Evolutionary conservation across 306 rosid genomes (phyloP), one percentile per base, ranked within the genome.

Genomic region (Pterocarpus santalinus): DNA sequence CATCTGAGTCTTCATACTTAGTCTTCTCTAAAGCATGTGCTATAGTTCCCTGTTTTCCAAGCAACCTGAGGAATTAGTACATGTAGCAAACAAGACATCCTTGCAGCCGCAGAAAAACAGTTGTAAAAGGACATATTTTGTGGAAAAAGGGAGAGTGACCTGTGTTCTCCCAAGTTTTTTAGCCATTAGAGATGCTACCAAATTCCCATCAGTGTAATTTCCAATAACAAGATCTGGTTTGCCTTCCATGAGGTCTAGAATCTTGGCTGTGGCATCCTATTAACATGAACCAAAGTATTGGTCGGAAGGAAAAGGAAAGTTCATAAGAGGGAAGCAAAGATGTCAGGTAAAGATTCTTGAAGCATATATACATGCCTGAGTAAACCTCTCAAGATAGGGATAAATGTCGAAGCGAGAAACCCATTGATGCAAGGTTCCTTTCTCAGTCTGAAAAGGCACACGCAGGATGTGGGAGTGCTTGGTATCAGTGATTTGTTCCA

Each of bases 21-120:
- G 95, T 89, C 84, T 94, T 94, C 87, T 94, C 97, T 79, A 94
- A 88, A 80, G 97, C 97, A 78, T 94, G 98, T 41, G 98, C 98
- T 80, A 92, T 92, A 39, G 97, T 95, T 75, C 87, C 98, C 97
- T 94, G 75, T 44, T 73, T 80, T 83, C 47, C 62, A 70, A 78
- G 11, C 68, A 52, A 53, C 47, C 38, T 60, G 13, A 72, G 44
- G 13, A 55, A 47, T 85, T 47, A 69, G 66, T 72, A 63, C 58
- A 72, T 44, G 53, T 32, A 65, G 58, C 41, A 68, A 73, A 41
- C 2, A 73, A 67, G n/a, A 22, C 82, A 17, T 63, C 57, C 49
- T 32, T 7, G 61, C 9, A 11, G 62, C 46, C 28, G 1, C 28
- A 22, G 0, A 22, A 22, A 22, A 22, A 22, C 28, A 22, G 28